Conservation (phyloP, 225 moss, liverwort and hornwort species). For the Sphagnum tenellum region DNA sequence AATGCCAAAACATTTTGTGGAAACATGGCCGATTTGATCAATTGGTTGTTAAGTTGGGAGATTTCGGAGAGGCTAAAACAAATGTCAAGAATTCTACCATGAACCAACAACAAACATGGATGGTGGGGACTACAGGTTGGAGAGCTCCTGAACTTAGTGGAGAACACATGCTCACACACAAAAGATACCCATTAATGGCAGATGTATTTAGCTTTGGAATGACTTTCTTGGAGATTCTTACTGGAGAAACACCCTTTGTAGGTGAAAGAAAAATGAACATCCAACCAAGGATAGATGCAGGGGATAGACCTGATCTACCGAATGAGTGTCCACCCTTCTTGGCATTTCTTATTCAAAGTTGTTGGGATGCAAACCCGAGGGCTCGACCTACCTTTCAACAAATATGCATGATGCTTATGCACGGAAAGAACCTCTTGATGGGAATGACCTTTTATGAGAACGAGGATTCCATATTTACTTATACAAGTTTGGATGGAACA, state of each 20-base stretch:
- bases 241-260: not conserved
- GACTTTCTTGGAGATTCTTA: slow-evolving; percentile 9
- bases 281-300: not conserved
- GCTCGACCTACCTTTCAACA: slow-evolving; percentile 3
- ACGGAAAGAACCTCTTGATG: too few species aligned
- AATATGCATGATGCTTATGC: too few species aligned
- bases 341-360: slow-evolving; percentile 8
- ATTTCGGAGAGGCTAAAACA: slow-evolving; percentile 9
- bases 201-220: slow-evolving; percentile 25
- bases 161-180: not conserved
- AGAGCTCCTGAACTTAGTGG: slow-evolving; percentile 16
- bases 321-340: slow-evolving; percentile 8
- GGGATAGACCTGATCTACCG: slow-evolving; percentile 6
- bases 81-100: slow-evolving; percentile 1
- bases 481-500: too few species aligned
- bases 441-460: too few species aligned
- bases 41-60: slow-evolving; percentile 15
- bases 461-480: too few species aligned
- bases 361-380: slow-evolving; percentile 8
- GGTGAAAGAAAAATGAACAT: not conserved
- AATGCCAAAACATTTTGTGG: slow-evolving; percentile 9
- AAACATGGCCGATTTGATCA: slow-evolving; percentile 8
- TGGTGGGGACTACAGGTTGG: not conserved
- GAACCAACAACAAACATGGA: not conserved
- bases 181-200: slow-evolving; percentile 3